These are phyloP conservation scores for Kuraishia borneana DNA, from an alignment of 805 yeast genomes.

Conservation along the genomic window DNA sequence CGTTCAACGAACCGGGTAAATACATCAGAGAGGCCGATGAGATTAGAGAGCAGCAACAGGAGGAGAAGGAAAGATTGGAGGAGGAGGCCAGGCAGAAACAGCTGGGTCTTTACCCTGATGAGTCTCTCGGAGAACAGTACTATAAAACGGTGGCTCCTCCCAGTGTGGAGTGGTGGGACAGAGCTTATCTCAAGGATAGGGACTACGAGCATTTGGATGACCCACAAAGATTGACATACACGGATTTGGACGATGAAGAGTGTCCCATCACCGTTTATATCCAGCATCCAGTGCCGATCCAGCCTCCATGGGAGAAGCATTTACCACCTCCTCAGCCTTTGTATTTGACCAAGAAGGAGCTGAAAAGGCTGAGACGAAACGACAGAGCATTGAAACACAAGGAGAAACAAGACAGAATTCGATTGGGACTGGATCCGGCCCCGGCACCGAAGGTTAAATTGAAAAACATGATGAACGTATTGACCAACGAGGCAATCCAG, in stretches of 20 bases:
- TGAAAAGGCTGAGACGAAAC: constrained; percentile 60
- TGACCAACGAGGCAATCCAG: constrained; percentile 73
- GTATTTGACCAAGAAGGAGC: constrained; percentile 66
- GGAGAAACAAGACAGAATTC: constrained; percentile 67
- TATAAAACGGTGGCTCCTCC: constrained; percentile 47
- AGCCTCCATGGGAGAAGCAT: constrained; percentile 45
- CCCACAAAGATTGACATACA: constrained; percentile 16
- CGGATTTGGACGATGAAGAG: constrained; percentile 23
- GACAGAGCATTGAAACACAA: constrained; percentile 52
- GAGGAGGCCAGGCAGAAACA: constrained; percentile 17
- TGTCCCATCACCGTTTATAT: constrained; percentile 56
- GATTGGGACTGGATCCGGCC: constrained; percentile 74
- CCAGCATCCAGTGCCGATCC: constrained; percentile 70
- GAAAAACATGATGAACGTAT: constrained; percentile 74
- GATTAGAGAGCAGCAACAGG: constrained; percentile 27
- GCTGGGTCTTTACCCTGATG: constrained; percentile 40
- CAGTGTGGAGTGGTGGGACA: constrained; percentile 84
- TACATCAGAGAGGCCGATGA: constrained; percentile 43
- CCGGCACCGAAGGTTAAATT: constrained; percentile 85
- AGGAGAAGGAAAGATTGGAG: constrained; percentile 21
- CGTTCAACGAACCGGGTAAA: constrained; percentile 54
- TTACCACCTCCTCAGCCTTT: constrained; percentile 30
- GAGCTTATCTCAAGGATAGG: constrained; percentile 30
- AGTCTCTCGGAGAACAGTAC: constrained; percentile 41
- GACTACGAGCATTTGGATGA: constrained; percentile 24